phyloP scores from a whole-genome alignment of 805 yeast species.

The Helenozyma baotianmanensis region DNA sequence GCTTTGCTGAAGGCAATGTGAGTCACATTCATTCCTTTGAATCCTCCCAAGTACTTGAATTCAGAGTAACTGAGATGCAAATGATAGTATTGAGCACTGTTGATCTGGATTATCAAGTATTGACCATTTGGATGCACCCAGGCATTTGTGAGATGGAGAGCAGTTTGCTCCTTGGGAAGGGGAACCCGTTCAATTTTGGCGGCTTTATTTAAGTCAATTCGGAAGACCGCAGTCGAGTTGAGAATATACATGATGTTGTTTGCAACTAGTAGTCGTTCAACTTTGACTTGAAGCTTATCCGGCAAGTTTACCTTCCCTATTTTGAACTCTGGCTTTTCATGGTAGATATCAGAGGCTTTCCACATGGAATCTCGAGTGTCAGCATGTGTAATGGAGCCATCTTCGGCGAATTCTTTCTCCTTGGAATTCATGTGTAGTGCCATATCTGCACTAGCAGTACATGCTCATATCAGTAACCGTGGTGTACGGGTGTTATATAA shows the following conservation, averaged over 20 bases:
- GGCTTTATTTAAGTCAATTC: constrained; percentile 35
- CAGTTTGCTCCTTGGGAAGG: constrained; percentile 16
- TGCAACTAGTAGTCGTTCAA: constrained; percentile 25
- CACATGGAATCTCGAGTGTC: too few relatives aligned
- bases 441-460: too few relatives aligned
- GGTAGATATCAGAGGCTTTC: background rate
- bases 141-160: constrained; percentile 17
- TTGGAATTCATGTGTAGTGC: too few relatives aligned
- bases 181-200: constrained; percentile 23
- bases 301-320: constrained; percentile 39
- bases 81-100: constrained; percentile 32
- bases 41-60: constrained; percentile 40
- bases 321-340: constrained; percentile 21
- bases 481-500: too few relatives aligned
- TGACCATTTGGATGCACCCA: constrained; percentile 39
- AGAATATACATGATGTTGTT: constrained; percentile 34
- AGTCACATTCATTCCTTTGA: constrained; percentile 40
- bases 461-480: too few relatives aligned
- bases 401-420: too few relatives aligned
- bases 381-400: too few relatives aligned
- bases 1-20: constrained; percentile 18
- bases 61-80: constrained; percentile 37
- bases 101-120: constrained; percentile 29
- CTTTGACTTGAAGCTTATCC: constrained; percentile 25
- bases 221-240: constrained; percentile 17